These are phyloP conservation scores for Kingdonia uniflora DNA, from an alignment of 164 flowering plant genomes.

Conservation along the genomic window DNA sequence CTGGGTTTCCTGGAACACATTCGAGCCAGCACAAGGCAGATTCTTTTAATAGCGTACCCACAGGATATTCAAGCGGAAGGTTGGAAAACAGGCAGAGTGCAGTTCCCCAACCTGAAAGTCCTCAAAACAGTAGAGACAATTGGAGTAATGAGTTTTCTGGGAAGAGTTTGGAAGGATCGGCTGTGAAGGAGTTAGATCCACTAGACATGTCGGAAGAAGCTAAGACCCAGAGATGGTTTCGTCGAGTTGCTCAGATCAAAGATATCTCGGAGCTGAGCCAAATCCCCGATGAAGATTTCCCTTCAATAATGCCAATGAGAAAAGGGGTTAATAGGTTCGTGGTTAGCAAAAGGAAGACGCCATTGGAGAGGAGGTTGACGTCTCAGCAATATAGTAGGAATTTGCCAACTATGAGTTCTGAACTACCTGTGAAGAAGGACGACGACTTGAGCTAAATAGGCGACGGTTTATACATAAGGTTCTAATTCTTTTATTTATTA, in stretches of 20 bases:
- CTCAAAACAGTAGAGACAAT: too few species aligned
- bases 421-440: conserved; percentile 40
- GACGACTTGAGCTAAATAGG: conserved; percentile 11
- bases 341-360: conserved; percentile 96
- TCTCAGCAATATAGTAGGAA: conserved; percentile 77
- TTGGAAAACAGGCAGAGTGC: too few species aligned
- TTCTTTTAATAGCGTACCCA: too few species aligned
- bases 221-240: conserved; percentile 89
- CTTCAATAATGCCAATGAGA: conserved; percentile 96
- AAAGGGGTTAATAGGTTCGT: conserved; percentile 96
- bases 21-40: too few species aligned
- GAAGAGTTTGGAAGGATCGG: conserved; percentile 88
- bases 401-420: conserved; percentile 64
- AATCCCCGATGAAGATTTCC: conserved; percentile 96
- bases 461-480: too few species aligned
- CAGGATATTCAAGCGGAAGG: too few species aligned
- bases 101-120: too few species aligned
- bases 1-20: too few species aligned
- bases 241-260: conserved; percentile 87
- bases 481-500: too few species aligned
- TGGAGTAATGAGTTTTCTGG: conserved; percentile 36
- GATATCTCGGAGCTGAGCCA: conserved; percentile 91
- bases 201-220: conserved; percentile 99
- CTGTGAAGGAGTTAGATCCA: conserved; percentile 77
- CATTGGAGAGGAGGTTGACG: conserved; percentile 82